phyloP scores from a whole-genome alignment of 805 yeast species.

The Pichia membranifaciens region DNA sequence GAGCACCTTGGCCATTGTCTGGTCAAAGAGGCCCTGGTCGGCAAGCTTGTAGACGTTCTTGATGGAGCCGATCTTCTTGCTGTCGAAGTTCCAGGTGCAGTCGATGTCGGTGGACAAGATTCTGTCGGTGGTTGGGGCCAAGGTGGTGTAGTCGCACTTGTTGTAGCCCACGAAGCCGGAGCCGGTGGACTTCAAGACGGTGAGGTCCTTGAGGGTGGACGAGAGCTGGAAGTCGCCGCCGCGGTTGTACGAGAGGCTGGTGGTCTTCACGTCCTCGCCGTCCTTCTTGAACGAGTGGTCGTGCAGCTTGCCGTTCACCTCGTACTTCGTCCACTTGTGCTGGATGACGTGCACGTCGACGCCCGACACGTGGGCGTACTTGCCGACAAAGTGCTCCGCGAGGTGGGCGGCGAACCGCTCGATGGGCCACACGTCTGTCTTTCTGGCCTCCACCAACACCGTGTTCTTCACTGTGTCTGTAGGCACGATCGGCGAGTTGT shows the following conservation, averaged over 20 bases:
- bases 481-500: constrained; percentile 84
- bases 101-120: constrained; percentile 82
- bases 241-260: constrained; percentile 48
- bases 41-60: constrained; percentile 45
- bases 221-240: constrained; percentile 49
- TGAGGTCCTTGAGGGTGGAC: constrained; percentile 72
- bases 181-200: constrained; percentile 84
- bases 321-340: constrained; percentile 69
- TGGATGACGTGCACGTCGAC: constrained; percentile 64
- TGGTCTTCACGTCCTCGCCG: constrained; percentile 73
- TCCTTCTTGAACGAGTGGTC: constrained; percentile 81
- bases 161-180: constrained; percentile 89
- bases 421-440: constrained; percentile 80
- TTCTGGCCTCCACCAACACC: constrained; percentile 74
- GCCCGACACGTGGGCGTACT: constrained; percentile 73
- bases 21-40: constrained; percentile 60
- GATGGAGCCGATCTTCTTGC: constrained; percentile 44
- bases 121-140: constrained; percentile 77
- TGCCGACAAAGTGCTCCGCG: constrained; percentile 72
- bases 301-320: constrained; percentile 70
- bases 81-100: constrained; percentile 64
- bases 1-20: constrained; percentile 56
- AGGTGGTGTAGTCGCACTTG: constrained; percentile 82
- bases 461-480: constrained; percentile 94
- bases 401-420: constrained; percentile 85